Conservation (phyloP, 345 rosid species). For the Syzygium aromaticum region DNA sequence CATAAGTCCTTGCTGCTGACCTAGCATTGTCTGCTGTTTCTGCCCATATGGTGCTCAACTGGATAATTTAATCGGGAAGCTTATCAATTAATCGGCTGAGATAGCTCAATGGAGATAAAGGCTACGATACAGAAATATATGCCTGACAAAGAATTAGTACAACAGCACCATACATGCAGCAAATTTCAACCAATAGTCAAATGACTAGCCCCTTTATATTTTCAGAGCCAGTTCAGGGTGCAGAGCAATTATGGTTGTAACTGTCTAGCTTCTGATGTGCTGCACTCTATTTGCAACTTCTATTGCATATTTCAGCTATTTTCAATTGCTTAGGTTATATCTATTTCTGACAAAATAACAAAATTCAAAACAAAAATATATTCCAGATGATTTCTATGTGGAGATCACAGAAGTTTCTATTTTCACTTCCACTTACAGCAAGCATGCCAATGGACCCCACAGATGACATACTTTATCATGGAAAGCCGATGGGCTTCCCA, state of each 20-base stretch:
- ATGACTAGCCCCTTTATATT: background rate
- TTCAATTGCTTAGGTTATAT: background rate
- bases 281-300: background rate
- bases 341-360: background rate
- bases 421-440: background rate
- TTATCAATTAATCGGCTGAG: background rate
- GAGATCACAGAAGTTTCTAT: background rate
- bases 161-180: background rate
- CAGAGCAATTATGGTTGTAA: background rate
- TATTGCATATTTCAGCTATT: background rate
- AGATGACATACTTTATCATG: background rate
- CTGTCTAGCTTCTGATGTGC: background rate
- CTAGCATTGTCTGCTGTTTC: constrained; percentile 91
- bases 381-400: background rate
- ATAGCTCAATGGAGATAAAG: background rate
- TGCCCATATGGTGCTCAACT: constrained; percentile 97
- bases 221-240: background rate
- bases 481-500: background rate
- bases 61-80: background rate
- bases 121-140: background rate
- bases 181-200: background rate
- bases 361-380: background rate
- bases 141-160: background rate
- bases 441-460: background rate
- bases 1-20: constrained; percentile 75